These are phyloP conservation scores for Globisporangium takayamanum DNA, from an alignment of 352 stramenopile species.

Conservation along the genomic window DNA sequence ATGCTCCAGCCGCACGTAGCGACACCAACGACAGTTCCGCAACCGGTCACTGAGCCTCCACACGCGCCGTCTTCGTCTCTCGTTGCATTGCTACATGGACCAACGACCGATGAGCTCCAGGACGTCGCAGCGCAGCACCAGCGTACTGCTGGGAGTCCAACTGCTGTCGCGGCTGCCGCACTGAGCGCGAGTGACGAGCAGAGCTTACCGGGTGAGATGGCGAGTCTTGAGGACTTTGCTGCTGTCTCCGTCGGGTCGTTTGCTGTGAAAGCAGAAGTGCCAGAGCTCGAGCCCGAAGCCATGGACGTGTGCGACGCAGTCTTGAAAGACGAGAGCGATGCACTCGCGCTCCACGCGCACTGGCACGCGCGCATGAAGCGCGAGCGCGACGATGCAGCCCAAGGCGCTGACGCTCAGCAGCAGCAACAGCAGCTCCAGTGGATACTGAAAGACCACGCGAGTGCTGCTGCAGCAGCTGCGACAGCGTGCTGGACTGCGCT, in stretches of 20 bases:
- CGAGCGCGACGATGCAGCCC: too few relatives aligned
- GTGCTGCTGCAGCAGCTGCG: neutral
- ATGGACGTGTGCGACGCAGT: conserved; percentile 10
- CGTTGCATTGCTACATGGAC: too few relatives aligned
- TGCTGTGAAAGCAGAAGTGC: conserved; percentile 5
- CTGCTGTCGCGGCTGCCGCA: neutral
- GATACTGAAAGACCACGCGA: conserved; percentile 12
- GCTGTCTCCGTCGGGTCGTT: conserved; percentile 8
- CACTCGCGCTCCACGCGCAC: neutral
- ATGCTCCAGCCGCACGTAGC: conserved; percentile 22
- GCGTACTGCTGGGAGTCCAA: neutral
- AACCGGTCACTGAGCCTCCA: too few relatives aligned
- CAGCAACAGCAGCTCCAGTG: conserved; percentile 9
- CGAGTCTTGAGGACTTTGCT: conserved; percentile 10
- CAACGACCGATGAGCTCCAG: too few relatives aligned
- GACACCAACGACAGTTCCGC: too few relatives aligned
- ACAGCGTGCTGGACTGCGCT: neutral
- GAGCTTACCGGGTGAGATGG: conserved; percentile 1
- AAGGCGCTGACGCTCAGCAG: too few relatives aligned
- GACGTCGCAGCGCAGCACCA: too few relatives aligned
- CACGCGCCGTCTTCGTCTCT: too few relatives aligned
- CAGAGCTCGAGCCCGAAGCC: conserved; percentile 4
- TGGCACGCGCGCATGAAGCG: too few relatives aligned
- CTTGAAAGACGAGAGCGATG: conserved; percentile 4
- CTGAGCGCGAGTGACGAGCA: neutral